Base-by-base conservation (phyloP, 106 monocot genomes). In the Apostasia shenzhenica region DNA sequence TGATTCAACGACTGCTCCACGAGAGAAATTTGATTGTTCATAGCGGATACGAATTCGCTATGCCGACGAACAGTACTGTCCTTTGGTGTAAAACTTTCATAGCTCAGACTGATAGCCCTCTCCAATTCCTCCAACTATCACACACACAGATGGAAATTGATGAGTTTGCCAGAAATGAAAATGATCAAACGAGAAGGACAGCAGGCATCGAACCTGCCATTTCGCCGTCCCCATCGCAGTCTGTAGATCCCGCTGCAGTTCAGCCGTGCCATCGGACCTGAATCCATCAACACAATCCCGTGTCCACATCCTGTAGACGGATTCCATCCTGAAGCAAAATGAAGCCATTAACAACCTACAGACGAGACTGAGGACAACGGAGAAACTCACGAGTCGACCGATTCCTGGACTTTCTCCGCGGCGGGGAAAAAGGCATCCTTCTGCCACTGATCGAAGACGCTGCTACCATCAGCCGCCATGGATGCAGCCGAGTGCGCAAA, bases 361-460 rank as follows among this genome's bases (percentile, higher is more conserved):
- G 26, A 38, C 2, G 11, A 47, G 3, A 8, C 14, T 40, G n/a
- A 2, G 38, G 48, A 57, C 50, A 65, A 61, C 50, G 2, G 1
- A 41, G 47, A 70, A 14, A 67, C 79, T 44, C 70, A 94, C 94
- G 46, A 64, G 40, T 94, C 94, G 40, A 87, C 80, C 37, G 94
- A 94, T 54, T 90, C 84, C 78, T 94, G 94, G 54, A 94, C 94
- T 45, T 77, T 90, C 77, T 94, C 94, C 6, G 94, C 94, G 2
- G 90, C 90, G 12, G 82, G 77, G 63, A 94, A 94, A 78, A 90
- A 90, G 38, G 67, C 80, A 67, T 94, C 94, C 54, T 94, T 87
- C 80, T 78, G 86, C 94, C 94, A 94, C 64, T 78, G 87, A 70
- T 87, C 87, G 74, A 94, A 90, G 66, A 61, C 66, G 41, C 67